Base-by-base conservation (phyloP, 495 filamentous ascomycete genomes). In the Cenococcum geophilum region DNA sequence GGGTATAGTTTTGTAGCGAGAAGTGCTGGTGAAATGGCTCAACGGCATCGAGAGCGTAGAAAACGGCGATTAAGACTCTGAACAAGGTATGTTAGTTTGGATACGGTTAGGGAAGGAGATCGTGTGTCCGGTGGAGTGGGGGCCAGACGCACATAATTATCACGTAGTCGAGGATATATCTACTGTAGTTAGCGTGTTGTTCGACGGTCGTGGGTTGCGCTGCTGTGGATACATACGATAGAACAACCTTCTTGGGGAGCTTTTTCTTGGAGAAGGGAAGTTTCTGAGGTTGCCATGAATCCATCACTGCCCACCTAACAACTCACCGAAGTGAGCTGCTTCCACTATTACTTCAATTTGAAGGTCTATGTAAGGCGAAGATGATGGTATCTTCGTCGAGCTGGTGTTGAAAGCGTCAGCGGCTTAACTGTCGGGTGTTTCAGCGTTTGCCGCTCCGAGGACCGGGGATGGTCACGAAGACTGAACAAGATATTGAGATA, bases 131-230 rank as follows among this genome's bases (percentile, higher is more conserved):
- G 59, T 23, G 11, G 4, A n/a, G 35, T 40, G 23, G 18, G 54
- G 49, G 49, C 20, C 23, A 25, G 54, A 76, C 82, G 57, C 68
- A 86, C 80, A 87, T 67, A 54, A 88, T 79, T 55, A 87, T 82
- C 42, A 84, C 75, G 78, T 87, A 88, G 76, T 87, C 85, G 54
- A 85, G 71, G 51, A 86, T 80, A 68, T 88, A 88, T 68, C 83
- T 86, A 61, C 18, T 68, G 37, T 10, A n/a, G 59, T 68, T 43
- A 62, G 65, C 55, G 49, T 27, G 22, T 56, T 20, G 42, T 40
- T 56, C 45, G 37, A 59, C 37, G 18, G 22, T 54, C 16, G 23
- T 40, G 36, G 56, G 49, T 57, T 45, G 43, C 21, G 47, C 21
- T 43, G 27, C 20, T n/a, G 18, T 16, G 40, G 25, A 23, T 4